These are phyloP conservation scores for Cryphonectria nitschkei DNA, from an alignment of 2,329 filamentous ascomycete genomes.

Conservation along the genomic window DNA sequence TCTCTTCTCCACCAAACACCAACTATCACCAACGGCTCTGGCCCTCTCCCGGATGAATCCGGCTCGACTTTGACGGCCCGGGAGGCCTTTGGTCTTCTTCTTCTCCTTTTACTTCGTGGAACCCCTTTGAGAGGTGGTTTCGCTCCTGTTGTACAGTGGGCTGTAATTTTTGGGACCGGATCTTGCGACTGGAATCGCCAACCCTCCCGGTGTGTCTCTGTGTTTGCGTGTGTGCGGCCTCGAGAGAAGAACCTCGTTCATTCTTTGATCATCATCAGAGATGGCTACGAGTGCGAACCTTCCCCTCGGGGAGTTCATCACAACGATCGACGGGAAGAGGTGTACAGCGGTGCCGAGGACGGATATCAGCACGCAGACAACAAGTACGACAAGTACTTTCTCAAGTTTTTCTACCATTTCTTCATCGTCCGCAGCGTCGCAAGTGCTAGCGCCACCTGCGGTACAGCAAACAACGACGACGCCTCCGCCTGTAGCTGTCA, in stretches of 20 bases:
- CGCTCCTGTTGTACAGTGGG: slow-evolving; percentile 35
- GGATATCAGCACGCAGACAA: slow-evolving; percentile 31
- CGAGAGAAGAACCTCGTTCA: not conserved
- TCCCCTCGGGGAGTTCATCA: slow-evolving; percentile 52
- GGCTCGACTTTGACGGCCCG: slow-evolving; percentile 44
- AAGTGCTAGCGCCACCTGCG: slow-evolving; percentile 30
- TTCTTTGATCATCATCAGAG: not conserved
- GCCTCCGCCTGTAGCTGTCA: slow-evolving; percentile 29
- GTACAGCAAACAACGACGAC: slow-evolving; percentile 24
- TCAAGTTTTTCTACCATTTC: slow-evolving; percentile 18
- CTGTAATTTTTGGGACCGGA: slow-evolving; percentile 32
- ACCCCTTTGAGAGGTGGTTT: slow-evolving; percentile 36
- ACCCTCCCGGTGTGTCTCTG: slow-evolving; percentile 26
- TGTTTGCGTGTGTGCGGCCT: slow-evolving; percentile 20
- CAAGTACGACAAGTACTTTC: slow-evolving; percentile 31
- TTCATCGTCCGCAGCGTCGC: slow-evolving; percentile 24
- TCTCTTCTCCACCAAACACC: not conserved
- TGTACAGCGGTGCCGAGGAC: slow-evolving; percentile 57
- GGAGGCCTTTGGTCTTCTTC: slow-evolving; percentile 40
- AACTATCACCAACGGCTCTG: not conserved
- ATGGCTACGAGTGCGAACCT: slow-evolving; percentile 51
- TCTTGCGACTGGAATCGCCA: slow-evolving; percentile 50
- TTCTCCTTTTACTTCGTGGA: slow-evolving; percentile 27
- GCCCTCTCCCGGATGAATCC: slow-evolving; percentile 43
- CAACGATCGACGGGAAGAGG: slow-evolving; percentile 52